A percentile compares a stretch with the other conserved stretches of the same genome.
Conservation (phyloP, 257 asterid genomes). For the Avicennia marina region DNA sequence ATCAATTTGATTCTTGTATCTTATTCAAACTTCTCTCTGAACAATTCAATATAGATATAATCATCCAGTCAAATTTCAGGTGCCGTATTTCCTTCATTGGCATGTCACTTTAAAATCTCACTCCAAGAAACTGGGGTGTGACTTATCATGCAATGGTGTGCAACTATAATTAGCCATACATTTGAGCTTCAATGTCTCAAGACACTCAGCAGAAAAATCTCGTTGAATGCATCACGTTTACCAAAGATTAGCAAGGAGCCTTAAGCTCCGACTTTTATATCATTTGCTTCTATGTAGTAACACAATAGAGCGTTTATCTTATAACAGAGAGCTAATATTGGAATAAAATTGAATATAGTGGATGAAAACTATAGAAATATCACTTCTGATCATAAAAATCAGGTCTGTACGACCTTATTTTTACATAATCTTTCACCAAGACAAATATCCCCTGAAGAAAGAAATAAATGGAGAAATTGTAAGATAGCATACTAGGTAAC, state of each 20-base stretch:
- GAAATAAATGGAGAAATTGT: not conserved
- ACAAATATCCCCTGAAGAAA: not conserved
- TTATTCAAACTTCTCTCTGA: not conserved
- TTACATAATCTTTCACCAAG: not conserved
- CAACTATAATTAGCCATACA: too few species aligned
- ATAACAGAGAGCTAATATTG: not conserved
- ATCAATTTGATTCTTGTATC: not conserved
- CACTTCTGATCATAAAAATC: not conserved
- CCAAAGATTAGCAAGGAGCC: too few species aligned
- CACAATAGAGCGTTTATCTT: not conserved
- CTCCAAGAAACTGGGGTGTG: too few species aligned
- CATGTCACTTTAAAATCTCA: not conserved
- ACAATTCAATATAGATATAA: too few species aligned
- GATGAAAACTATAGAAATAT: not conserved
- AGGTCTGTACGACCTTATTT: not conserved
- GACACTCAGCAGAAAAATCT: too few species aligned
- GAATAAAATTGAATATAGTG: not conserved
- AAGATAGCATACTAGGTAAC: conserved; percentile 48
- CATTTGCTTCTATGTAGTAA: too few species aligned
- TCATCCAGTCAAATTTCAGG: not conserved
- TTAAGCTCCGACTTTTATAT: too few species aligned
- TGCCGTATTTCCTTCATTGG: not conserved
- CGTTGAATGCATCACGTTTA: too few species aligned
- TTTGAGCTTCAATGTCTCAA: too few species aligned
- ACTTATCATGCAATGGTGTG: too few species aligned